These are phyloP conservation scores for Colletotrichum costaricense DNA, from an alignment of 2,329 filamentous ascomycete genomes.

Conservation along the genomic window DNA sequence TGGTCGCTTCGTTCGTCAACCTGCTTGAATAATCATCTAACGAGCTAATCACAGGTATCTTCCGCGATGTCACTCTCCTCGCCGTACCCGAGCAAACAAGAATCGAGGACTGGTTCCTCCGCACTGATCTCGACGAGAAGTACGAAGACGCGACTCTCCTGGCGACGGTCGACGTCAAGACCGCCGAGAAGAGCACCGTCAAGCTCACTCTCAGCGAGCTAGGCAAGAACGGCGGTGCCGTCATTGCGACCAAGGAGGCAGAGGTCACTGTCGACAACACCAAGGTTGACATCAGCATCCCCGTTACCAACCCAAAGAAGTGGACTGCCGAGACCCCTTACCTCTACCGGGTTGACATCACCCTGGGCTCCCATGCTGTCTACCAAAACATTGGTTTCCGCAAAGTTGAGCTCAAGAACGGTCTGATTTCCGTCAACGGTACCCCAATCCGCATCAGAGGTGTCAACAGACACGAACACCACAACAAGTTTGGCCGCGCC, in stretches of 20 bases:
- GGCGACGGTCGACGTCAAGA: conserved; percentile 57
- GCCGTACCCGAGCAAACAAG: conserved; percentile 61
- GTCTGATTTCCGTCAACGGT: conserved; percentile 72
- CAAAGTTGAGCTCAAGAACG: conserved; percentile 70
- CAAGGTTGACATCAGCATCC: conserved; percentile 55
- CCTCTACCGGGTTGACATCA: conserved; percentile 66
- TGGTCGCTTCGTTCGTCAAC: background rate
- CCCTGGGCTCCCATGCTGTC: conserved; percentile 53
- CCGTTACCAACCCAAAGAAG: conserved; percentile 65
- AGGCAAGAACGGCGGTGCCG: conserved; percentile 46
- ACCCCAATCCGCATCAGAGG: conserved; percentile 70
- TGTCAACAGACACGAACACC: conserved; percentile 78
- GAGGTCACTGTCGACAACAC: conserved; percentile 41
- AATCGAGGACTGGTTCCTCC: conserved; percentile 70
- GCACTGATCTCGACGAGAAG: conserved; percentile 61
- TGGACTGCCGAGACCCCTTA: conserved; percentile 77
- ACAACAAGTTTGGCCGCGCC: conserved; percentile 70
- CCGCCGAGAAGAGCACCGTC: conserved; percentile 47
- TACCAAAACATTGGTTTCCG: conserved; percentile 72
- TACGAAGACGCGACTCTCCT: conserved; percentile 63
- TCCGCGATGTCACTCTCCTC: conserved; percentile 73
- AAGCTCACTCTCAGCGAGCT: conserved; percentile 57
- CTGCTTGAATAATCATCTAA: background rate
- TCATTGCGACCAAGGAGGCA: conserved; percentile 41
- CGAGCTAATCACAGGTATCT: conserved; percentile 59